phyloP scores from a whole-genome alignment of 805 yeast genomes.

The Metschnikowia lochheadii region DNA sequence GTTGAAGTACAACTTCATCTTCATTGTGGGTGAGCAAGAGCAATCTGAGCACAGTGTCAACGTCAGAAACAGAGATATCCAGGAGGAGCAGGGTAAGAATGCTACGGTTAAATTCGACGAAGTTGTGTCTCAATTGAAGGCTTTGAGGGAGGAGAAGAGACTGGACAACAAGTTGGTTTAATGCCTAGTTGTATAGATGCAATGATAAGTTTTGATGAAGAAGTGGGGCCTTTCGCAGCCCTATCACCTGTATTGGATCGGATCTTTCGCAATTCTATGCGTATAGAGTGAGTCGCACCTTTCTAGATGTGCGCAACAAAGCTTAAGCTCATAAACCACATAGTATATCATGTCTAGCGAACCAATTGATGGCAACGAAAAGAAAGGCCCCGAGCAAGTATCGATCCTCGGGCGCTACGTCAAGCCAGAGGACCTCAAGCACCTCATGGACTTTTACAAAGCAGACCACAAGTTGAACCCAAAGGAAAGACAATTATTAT shows the following conservation, averaged over 20 bases:
- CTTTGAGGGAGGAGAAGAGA: slow-evolving; percentile 72
- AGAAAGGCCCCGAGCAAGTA: slow-evolving; percentile 4
- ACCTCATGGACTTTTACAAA: slow-evolving; percentile 45
- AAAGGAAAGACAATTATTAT: slow-evolving; percentile 40
- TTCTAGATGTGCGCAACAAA: not conserved
- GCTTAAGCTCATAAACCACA: not conserved
- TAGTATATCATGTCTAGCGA: not conserved
- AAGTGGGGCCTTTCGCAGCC: not conserved
- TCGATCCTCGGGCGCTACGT: slow-evolving; percentile 19
- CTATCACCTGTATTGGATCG: not conserved
- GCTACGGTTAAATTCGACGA: slow-evolving; percentile 71
- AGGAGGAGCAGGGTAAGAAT: slow-evolving; percentile 88
- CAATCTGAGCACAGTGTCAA: slow-evolving; percentile 75
- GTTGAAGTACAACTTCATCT: slow-evolving; percentile 90
- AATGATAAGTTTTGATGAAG: not conserved
- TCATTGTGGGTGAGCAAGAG: slow-evolving; percentile 96
- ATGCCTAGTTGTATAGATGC: slow-evolving; percentile 6
- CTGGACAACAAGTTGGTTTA: slow-evolving; percentile 49
- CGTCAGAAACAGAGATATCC: slow-evolving; percentile 94
- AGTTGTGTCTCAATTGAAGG: slow-evolving; percentile 65
- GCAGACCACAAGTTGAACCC: slow-evolving; percentile 41
- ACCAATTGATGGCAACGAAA: not conserved
- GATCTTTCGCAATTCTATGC: not conserved
- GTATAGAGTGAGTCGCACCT: not conserved
- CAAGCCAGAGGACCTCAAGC: slow-evolving; percentile 33